phyloP scores from a whole-genome alignment of 306 rosid genomes.

The Pterocarpus santalinus region DNA sequence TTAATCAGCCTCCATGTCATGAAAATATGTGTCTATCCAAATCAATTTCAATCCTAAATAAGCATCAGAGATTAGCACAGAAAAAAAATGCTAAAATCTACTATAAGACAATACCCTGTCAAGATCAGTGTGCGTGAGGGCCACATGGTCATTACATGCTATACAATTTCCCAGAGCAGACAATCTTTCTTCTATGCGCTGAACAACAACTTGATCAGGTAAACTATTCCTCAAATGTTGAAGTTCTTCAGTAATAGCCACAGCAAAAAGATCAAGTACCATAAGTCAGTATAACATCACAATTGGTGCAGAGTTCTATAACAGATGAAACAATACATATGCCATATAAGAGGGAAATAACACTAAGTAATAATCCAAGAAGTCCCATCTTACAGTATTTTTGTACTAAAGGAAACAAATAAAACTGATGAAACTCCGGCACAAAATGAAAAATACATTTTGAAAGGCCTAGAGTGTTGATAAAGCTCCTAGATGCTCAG shows the following conservation, averaged over 20 bases:
- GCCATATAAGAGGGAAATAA: not conserved
- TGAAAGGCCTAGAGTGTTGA: not conserved
- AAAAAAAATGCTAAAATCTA: not conserved
- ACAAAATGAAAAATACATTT: not conserved
- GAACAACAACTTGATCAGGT: slow-evolving; percentile 85
- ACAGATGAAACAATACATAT: slow-evolving; percentile 9
- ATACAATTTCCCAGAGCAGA: slow-evolving; percentile 88
- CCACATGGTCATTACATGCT: slow-evolving; percentile 91
- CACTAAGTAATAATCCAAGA: not conserved
- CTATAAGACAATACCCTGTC: slow-evolving; percentile 61
- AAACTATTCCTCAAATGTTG: slow-evolving; percentile 91
- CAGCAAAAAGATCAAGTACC: slow-evolving; percentile 20
- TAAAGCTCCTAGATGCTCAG: not conserved
- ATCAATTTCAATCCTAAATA: slow-evolving; percentile 2
- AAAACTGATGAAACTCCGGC: not conserved
- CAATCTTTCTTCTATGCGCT: slow-evolving; percentile 80
- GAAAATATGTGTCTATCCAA: not conserved
- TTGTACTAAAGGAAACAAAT: not conserved
- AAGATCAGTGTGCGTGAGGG: slow-evolving; percentile 87
- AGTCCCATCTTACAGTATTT: not conserved
- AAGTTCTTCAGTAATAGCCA: slow-evolving; percentile 64
- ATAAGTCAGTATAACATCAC: slow-evolving; percentile 13
- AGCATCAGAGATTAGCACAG: not conserved
- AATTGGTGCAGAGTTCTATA: not conserved
- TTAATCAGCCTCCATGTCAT: slow-evolving; percentile 12